Evolutionary conservation across 2,329 filamentous ascomycete genomes (phyloP), one percentile per base, ranked within the genome.

Genomic region (Aspergillus sp.): DNA sequence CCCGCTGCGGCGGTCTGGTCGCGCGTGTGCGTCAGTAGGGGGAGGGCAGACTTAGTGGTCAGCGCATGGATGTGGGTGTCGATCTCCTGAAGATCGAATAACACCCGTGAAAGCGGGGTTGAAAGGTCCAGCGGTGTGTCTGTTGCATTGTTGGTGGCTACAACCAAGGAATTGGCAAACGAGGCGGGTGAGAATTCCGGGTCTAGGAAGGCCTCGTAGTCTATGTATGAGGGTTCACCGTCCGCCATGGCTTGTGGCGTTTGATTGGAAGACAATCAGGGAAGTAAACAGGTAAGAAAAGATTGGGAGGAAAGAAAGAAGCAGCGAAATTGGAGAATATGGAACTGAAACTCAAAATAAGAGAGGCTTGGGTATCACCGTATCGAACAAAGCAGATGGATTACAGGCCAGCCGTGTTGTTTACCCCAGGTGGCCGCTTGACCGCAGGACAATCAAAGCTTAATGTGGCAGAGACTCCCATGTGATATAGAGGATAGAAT

Each of bases 1-100:
- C 84, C 83, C 66, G 90, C 92, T 2, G 92, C 87, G 32, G 86
- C 83, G 13, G 88, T 90, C 74, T 95, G 90, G 47, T 86, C 80
- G 62, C 87, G 83, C 3, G 93, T 96, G 75, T 97, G 85, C 30
- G 87, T 81, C 19, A 99, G 84, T 27, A 99, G 83, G 0, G 92
- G 90, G 0, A 94, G 80, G 2, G 95, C 92, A 27, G 89, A 90
- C 64, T 90, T 88, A 2, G 92, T 95, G 5, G 94, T 96, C 42
- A 98, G 84, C 3, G 86, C 85, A 75, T 99, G 92, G 64, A 99
- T 96, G 73, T 96, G 92, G 0, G 93, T 96, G 78, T 98, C 94
- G 66, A 99, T 90, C 77, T 98, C 95, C 74, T 98, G 95, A 3
- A 95, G 89, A 77, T 99, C 95, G 78, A 99, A 99, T 6, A 98